Conservation (phyloP, 139 green algal genomes). For the Eudorina sp. region DNA sequence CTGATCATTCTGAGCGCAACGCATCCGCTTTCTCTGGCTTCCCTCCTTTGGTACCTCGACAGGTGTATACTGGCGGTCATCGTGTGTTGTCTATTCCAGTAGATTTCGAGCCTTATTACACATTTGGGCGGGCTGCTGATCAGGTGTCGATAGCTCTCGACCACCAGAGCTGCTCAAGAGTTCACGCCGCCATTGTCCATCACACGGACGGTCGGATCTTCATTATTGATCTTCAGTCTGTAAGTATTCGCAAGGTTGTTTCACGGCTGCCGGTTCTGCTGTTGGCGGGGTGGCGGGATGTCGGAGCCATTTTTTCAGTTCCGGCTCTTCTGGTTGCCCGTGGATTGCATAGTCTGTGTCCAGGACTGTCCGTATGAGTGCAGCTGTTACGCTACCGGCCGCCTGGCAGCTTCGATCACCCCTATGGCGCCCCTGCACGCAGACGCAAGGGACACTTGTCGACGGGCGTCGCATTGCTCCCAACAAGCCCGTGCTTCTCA, state of each 20-base stretch:
- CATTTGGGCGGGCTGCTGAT: slow-evolving; percentile 60
- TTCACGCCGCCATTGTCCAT: slow-evolving; percentile 82
- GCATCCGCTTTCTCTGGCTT: no score
- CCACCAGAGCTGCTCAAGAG: slow-evolving; percentile 49
- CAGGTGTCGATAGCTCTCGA: slow-evolving; percentile 62
- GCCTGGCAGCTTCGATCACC: no score
- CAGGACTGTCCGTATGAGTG: no score
- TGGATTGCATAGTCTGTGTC: no score
- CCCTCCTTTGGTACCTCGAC: no score
- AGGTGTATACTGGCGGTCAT: slow-evolving; percentile 18
- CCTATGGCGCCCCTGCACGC: slow-evolving; percentile 18
- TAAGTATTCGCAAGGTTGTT: no score
- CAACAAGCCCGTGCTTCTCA: slow-evolving; percentile 71
- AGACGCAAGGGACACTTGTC: slow-evolving; percentile 68
- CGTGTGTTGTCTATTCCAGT: slow-evolving; percentile 27
- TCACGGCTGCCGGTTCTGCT: no score
- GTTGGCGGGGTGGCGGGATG: no score
- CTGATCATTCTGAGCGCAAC: no score
- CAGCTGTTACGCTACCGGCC: no score
- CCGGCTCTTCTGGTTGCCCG: no score
- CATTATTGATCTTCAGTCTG: slow-evolving; percentile 75
- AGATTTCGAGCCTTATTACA: slow-evolving; percentile 55
- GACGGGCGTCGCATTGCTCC: slow-evolving; percentile 50
- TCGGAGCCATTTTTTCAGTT: no score
- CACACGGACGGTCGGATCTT: slow-evolving; percentile 79